Percentiles rank a stretch among this genome's conserved stretches.
Conservation (phyloP, 371 early-diverging fungal species). For the Lichtheimia hyalospora region DNA sequence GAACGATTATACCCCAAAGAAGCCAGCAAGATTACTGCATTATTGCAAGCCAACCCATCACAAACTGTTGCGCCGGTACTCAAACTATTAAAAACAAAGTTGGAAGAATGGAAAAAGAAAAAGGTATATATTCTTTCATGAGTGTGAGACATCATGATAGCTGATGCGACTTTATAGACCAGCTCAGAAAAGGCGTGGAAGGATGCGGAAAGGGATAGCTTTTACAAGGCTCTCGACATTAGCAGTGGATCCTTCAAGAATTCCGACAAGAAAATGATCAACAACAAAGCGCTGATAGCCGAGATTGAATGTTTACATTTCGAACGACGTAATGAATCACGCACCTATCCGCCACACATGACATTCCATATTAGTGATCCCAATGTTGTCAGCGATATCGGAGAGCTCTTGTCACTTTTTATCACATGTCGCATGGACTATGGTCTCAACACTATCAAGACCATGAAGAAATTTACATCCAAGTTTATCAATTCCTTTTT, state of each 20-base stretch:
- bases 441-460: not conserved
- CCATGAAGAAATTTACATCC: slow-evolving; percentile 1
- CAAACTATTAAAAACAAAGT: slow-evolving; percentile 92
- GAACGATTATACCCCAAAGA: slow-evolving; percentile 88
- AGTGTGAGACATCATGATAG: slow-evolving; percentile 62
- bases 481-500: slow-evolving; percentile 1
- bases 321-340: slow-evolving; percentile 39
- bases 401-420: slow-evolving; percentile 33
- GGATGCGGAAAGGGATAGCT: slow-evolving; percentile 90
- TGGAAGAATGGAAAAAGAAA: slow-evolving; percentile 89
- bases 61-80: slow-evolving; percentile 94
- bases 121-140: slow-evolving; percentile 11
- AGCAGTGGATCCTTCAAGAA: slow-evolving; percentile 87
- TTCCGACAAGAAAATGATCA: slow-evolving; percentile 79
- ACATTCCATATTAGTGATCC: slow-evolving; percentile 61
- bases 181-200: slow-evolving; percentile 89
- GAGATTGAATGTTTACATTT: slow-evolving; percentile 82
- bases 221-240: slow-evolving; percentile 96
- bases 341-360: slow-evolving; percentile 55
- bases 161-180: slow-evolving; percentile 23
- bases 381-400: slow-evolving; percentile 64
- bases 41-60: slow-evolving; percentile 88
- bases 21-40: slow-evolving; percentile 88
- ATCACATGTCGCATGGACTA: not conserved
- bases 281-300: slow-evolving; percentile 71